Evolutionary conservation across 148 eudicot genomes (phyloP).

Genomic region (Persicaria maculosa): DNA sequence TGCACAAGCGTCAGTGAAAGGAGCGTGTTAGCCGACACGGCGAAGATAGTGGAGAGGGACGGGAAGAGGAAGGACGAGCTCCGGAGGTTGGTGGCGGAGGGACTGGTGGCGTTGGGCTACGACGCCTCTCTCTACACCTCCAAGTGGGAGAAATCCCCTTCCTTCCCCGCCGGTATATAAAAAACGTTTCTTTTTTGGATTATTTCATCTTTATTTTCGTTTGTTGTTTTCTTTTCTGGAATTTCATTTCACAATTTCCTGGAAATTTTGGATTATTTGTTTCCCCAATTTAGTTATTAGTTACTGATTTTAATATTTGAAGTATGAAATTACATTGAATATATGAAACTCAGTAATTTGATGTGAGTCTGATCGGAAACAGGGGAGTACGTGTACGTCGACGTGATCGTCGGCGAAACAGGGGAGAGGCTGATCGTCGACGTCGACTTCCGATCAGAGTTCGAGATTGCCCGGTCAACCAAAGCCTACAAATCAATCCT

Average conservation of each 20-base stretch:
- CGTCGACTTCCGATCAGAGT: conserved; percentile 78
- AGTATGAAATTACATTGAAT: background rate
- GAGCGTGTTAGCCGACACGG: conserved; percentile 63
- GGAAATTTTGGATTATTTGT: background rate
- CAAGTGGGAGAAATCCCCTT: conserved; percentile 69
- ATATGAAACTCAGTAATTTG: background rate
- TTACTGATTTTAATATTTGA: too few relatives aligned
- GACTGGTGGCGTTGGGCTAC: conserved; percentile 46
- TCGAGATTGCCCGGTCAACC: conserved; percentile 80
- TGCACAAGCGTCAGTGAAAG: conserved; percentile 55
- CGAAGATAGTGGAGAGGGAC: conserved; percentile 56
- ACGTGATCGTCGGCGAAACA: conserved; percentile 44
- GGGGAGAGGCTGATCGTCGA: conserved; percentile 71
- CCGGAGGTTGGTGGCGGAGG: conserved; percentile 51
- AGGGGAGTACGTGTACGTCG: conserved; percentile 88
- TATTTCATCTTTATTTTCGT: background rate
- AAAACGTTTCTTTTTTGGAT: background rate
- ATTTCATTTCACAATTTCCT: background rate
- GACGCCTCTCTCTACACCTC: conserved; percentile 77
- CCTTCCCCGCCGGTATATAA: conserved; percentile 69
- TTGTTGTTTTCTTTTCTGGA: background rate
- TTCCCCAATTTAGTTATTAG: background rate
- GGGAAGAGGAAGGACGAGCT: conserved; percentile 54
- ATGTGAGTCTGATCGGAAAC: conserved; percentile 5
- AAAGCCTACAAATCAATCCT: conserved; percentile 65